These are phyloP conservation scores for Trichoderma citrinoviride DNA, from an alignment of 2,329 filamentous ascomycete species.

Conservation along the genomic window DNA sequence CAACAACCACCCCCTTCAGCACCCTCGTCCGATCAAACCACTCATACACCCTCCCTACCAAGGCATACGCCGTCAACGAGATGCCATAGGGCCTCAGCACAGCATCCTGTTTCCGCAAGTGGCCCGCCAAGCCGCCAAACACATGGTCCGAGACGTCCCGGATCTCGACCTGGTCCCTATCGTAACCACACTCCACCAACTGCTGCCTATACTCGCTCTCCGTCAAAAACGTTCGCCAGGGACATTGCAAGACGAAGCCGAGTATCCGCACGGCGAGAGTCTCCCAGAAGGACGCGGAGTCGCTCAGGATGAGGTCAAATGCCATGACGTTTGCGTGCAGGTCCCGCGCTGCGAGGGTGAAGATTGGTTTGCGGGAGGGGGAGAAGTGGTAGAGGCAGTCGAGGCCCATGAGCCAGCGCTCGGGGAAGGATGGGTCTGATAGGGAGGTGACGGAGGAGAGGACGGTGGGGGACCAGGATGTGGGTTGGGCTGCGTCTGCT, in stretches of 20 bases:
- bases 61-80: constrained; percentile 37
- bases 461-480: constrained; percentile 38
- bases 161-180: constrained; percentile 40
- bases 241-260: constrained; percentile 48
- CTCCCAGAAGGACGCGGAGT: constrained; percentile 31
- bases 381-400: constrained; percentile 58
- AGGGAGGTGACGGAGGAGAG: constrained; percentile 24
- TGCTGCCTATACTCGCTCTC: constrained; percentile 44
- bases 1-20: constrained; percentile 38
- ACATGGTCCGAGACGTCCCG: constrained; percentile 53
- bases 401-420: constrained; percentile 53
- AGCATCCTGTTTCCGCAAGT: constrained; percentile 39
- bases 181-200: constrained; percentile 49
- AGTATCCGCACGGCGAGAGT: constrained; percentile 40
- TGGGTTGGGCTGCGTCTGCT: constrained; percentile 49
- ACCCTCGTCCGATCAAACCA: constrained; percentile 39
- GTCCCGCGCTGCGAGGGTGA: constrained; percentile 40
- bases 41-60: constrained; percentile 38
- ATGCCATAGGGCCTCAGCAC: constrained; percentile 38
- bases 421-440: not conserved
- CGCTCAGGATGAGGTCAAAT: constrained; percentile 50
- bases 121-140: constrained; percentile 48
- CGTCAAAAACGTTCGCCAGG: constrained; percentile 49
- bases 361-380: constrained; percentile 48
- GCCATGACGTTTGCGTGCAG: constrained; percentile 52